Conservation (phyloP, 139 green algal species). For the Chlorella sp. region DNA sequence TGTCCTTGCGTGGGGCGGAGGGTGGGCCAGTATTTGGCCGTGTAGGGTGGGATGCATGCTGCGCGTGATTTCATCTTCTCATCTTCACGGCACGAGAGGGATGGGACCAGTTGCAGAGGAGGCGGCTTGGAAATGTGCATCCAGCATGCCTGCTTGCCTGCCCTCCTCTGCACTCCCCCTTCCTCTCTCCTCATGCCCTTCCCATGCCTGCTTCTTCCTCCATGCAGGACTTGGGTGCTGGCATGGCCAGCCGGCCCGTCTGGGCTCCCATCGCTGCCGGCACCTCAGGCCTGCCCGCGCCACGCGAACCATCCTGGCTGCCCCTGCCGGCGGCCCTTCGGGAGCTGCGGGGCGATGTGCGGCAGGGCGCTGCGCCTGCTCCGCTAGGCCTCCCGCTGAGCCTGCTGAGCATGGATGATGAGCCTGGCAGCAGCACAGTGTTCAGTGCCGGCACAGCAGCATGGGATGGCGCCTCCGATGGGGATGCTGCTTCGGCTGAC, state of each 20-base stretch:
- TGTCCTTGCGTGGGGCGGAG: too few relatives aligned
- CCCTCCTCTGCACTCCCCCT: too few relatives aligned
- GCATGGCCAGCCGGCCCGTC: constrained; percentile 21
- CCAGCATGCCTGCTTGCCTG: too few relatives aligned
- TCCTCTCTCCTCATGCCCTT: too few relatives aligned
- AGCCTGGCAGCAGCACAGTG: constrained; percentile 9
- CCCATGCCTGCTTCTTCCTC: too few relatives aligned
- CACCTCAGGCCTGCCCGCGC: neutral
- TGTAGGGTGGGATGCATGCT: too few relatives aligned
- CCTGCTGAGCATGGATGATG: constrained; percentile 32
- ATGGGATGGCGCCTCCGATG: neutral
- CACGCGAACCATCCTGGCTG: constrained; percentile 12
- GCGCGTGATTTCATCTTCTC: too few relatives aligned
- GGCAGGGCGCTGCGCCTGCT: constrained; percentile 1
- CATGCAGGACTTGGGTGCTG: constrained; percentile 8
- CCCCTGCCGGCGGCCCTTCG: constrained; percentile 17
- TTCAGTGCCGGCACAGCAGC: neutral
- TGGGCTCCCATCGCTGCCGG: constrained; percentile 4
- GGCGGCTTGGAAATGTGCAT: too few relatives aligned
- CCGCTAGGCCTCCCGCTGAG: constrained; percentile 27
- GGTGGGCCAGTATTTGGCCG: too few relatives aligned
- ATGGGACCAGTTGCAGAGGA: too few relatives aligned
- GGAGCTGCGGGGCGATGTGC: constrained; percentile 6
- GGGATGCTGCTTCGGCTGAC: constrained; percentile 20
- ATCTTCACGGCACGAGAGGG: too few relatives aligned